These are phyloP conservation scores for Sarcodon sp. DNA, from an alignment of 768 basidiomycete species.

Conservation along the genomic window DNA sequence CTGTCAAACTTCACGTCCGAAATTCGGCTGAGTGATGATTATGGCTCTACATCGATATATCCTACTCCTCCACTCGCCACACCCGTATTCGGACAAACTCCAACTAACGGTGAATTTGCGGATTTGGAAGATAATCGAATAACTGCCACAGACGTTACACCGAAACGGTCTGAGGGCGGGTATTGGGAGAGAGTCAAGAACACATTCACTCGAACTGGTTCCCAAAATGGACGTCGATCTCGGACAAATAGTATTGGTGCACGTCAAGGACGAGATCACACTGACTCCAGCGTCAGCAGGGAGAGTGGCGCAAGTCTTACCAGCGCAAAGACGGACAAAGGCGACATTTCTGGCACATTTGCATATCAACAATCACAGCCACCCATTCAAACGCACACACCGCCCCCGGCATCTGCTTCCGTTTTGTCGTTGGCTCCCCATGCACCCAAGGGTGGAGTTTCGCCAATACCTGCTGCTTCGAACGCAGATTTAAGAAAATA, in stretches of 20 bases:
- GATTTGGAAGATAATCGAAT: conserved; percentile 18
- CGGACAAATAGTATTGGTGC: conserved; percentile 65
- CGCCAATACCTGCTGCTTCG: conserved; percentile 70
- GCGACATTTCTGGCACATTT: conserved; percentile 11
- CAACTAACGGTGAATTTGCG: conserved; percentile 18
- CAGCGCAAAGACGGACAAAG: conserved; percentile 47
- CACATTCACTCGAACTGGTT: conserved; percentile 47
- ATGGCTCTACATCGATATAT: conserved; percentile 38
- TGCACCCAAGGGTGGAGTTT: conserved; percentile 40
- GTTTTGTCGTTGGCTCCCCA: conserved; percentile 49
- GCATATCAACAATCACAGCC: conserved; percentile 25
- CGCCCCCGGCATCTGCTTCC: conserved; percentile 37
- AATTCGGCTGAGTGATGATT: conserved; percentile 28
- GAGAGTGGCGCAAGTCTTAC: conserved; percentile 67
- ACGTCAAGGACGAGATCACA: conserved; percentile 53
- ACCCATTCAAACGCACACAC: conserved; percentile 42
- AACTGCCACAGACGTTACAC: conserved; percentile 16
- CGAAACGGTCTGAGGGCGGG: conserved; percentile 33
- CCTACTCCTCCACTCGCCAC: conserved; percentile 48
- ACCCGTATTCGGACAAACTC: conserved; percentile 49
- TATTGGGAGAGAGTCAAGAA: conserved; percentile 72
- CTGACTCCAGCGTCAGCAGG: conserved; percentile 60
- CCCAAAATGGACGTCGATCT: conserved; percentile 60
- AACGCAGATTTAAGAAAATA: conserved; percentile 62
- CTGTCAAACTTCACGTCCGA: conserved; percentile 25